Evolutionary conservation across 371 early-diverging fungal genomes (phyloP).

Genomic region (Catenaria anguillulae): DNA sequence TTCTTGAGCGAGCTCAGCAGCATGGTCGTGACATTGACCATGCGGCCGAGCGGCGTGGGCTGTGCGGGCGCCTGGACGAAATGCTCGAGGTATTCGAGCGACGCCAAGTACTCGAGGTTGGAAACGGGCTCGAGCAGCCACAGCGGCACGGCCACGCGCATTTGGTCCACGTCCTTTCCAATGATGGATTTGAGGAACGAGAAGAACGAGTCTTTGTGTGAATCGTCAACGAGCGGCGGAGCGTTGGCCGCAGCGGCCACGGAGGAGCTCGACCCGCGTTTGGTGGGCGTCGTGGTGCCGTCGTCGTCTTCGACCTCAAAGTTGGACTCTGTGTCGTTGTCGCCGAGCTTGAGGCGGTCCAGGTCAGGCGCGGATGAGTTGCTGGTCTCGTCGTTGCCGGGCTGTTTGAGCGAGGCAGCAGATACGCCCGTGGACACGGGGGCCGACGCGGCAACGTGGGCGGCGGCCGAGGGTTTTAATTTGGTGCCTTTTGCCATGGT

Average conservation of each 20-base stretch:
- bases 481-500: too few species aligned
- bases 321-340: too few species aligned
- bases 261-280: background rate
- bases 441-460: too few species aligned
- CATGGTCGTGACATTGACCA: background rate
- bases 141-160: background rate
- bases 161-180: background rate
- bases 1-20: background rate
- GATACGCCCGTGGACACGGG: too few species aligned
- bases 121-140: constrained; percentile 1
- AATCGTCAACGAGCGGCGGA: background rate
- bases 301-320: background rate
- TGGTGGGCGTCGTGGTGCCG: background rate
- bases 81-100: background rate
- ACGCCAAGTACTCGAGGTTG: constrained; percentile 4
- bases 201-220: constrained; percentile 3
- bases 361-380: too few species aligned
- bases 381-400: too few species aligned
- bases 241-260: background rate
- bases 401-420: too few species aligned
- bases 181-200: background rate
- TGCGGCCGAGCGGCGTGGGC: background rate
- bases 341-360: too few species aligned
- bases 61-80: background rate
- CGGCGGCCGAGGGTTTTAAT: too few species aligned